These are phyloP conservation scores for Vicia villosa DNA, from an alignment of 306 rosid species.

Conservation along the genomic window DNA sequence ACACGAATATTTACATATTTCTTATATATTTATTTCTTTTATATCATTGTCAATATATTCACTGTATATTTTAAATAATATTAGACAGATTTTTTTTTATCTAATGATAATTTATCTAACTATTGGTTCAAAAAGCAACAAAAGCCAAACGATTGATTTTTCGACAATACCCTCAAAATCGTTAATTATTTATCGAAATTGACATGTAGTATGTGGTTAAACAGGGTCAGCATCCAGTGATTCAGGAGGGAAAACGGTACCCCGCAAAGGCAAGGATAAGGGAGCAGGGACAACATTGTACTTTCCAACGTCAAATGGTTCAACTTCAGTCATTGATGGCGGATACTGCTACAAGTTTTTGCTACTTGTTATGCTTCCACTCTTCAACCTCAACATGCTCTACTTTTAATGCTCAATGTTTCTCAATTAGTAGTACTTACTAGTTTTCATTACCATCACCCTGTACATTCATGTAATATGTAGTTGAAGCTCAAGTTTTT, in stretches of 20 bases:
- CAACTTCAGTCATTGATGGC: constrained; percentile 21
- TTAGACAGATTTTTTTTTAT: background rate
- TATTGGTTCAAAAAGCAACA: background rate
- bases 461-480: background rate
- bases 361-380: constrained; percentile 14
- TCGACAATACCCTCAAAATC: background rate
- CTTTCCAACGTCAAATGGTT: constrained; percentile 20
- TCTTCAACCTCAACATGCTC: background rate
- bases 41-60: background rate
- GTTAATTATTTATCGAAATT: background rate
- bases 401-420: background rate
- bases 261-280: background rate
- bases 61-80: background rate
- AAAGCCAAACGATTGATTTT: background rate
- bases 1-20: no score
- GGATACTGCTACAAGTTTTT: background rate
- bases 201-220: background rate
- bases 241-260: background rate
- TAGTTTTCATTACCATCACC: background rate
- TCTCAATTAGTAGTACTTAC: background rate
- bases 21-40: no score
- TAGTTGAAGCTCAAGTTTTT: background rate
- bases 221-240: background rate
- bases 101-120: background rate
- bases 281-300: background rate